Base-by-base conservation (phyloP, 2,329 filamentous ascomycete species). In the Gnomoniopsis sp. region DNA sequence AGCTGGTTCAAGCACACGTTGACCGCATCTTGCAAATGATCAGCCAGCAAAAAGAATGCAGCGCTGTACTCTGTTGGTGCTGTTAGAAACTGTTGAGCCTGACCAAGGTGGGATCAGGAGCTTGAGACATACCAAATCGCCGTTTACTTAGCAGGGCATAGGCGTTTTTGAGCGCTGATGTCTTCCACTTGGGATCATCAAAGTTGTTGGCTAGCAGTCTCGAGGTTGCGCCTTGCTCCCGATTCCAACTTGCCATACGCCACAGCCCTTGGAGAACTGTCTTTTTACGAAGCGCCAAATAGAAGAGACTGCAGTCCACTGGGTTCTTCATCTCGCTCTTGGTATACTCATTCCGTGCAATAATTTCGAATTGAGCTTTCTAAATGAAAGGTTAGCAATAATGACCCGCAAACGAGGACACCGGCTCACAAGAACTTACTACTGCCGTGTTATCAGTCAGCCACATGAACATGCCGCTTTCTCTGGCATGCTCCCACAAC, bases 381-480 rank as follows among this genome's bases (percentile, higher is more conserved):
- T 90, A 65, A 58, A 33, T 7, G 17, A 50, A 17, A 17, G 1
- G 34, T 65, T 53, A 68, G 58, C 19, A 51, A 49, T 43, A n/a
- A 54, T 46, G 11, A 34, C 38, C 30, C 6, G 10, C n/a, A 8
- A 19, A 17, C 30, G 26, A 38, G 21, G 10, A 22, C 26, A n/a
- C 1, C 23, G 26, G 36, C 7, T 11, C 30, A n/a, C n/a, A n/a
- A 26, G 54, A 71, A n/a, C 87, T 72, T 79, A 95, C 91, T 70
- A 98, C 77, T 22, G 91, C 87, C 56, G 82, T 83, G 19, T 80
- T 73, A 71, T 97, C 93, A 0, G 86, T 85, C 63, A 99, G 80
- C 93, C 95, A 99, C 87, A 97, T 93, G 69, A 96, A 97, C 57
- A 98, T 81, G 12, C 95, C 95, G 64, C 89, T 91, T 69, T 96